These are phyloP conservation scores for Cordyceps cateniannulata DNA, from an alignment of 2,329 filamentous ascomycete genomes.

Conservation along the genomic window DNA sequence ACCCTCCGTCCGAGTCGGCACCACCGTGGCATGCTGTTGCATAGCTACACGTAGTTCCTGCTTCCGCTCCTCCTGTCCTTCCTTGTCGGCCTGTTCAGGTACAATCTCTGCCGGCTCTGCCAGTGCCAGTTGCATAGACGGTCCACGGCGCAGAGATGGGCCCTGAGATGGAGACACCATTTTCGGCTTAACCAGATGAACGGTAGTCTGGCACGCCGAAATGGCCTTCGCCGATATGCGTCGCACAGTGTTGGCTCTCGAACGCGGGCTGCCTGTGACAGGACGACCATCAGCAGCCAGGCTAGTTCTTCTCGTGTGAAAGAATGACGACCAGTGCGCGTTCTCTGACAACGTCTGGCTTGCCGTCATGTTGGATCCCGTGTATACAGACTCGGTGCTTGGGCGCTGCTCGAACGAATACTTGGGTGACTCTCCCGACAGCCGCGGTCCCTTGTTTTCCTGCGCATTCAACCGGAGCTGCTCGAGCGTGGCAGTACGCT, in stretches of 20 bases:
- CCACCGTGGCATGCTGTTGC: neutral
- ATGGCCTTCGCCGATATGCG: conserved; percentile 20
- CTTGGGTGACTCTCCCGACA: conserved; percentile 21
- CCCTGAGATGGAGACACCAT: conserved; percentile 24
- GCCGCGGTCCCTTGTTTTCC: conserved; percentile 11
- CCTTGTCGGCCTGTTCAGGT: neutral
- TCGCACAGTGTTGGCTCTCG: conserved; percentile 17
- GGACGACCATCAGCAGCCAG: neutral
- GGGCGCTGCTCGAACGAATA: conserved; percentile 31
- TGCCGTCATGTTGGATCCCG: neutral
- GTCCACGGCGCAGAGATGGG: neutral
- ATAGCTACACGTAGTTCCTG: neutral
- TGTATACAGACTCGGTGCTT: conserved; percentile 13
- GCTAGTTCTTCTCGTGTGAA: conserved; percentile 34
- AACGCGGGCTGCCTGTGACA: neutral
- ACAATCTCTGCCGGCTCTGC: conserved; percentile 19
- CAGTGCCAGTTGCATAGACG: conserved; percentile 4
- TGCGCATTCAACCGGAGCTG: conserved; percentile 32
- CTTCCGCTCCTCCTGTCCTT: conserved; percentile 8
- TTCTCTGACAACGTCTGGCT: conserved; percentile 6
- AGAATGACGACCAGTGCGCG: conserved; percentile 48
- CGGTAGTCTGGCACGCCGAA: conserved; percentile 16
- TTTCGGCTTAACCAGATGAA: conserved; percentile 31
- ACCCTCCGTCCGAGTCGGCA: neutral
- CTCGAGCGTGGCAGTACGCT: conserved; percentile 65